These are phyloP conservation scores for Spathaspora arborariae DNA, from an alignment of 805 yeast species.

Conservation along the genomic window DNA sequence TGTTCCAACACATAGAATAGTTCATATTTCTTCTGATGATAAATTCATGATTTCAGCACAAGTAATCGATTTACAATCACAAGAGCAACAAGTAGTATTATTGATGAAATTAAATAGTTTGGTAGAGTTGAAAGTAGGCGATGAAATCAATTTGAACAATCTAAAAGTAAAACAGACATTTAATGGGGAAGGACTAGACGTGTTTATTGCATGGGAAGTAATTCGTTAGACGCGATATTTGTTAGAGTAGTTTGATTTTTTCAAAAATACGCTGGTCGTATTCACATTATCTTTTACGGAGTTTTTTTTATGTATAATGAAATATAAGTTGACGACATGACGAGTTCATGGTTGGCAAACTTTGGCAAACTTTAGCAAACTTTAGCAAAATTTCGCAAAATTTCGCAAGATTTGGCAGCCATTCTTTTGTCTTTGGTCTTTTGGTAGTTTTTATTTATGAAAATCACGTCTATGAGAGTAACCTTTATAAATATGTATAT, in stretches of 20 bases:
- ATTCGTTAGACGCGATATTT: not conserved
- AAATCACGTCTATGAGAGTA: no score
- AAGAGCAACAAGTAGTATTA: not conserved
- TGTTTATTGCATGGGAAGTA: conserved; percentile 6
- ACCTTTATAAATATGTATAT: no score
- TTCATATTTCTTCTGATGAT: not conserved
- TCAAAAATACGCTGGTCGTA: not conserved
- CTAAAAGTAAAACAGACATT: not conserved
- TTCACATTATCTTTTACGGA: not conserved
- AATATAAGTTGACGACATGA: no score
- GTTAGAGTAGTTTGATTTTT: not conserved
- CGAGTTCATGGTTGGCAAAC: no score
- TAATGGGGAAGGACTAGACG: not conserved
- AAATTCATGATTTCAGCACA: conserved; percentile 1
- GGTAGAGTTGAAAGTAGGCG: conserved; percentile 1
- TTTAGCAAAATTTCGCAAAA: no score
- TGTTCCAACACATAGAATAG: conserved; percentile 7
- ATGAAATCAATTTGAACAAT: conserved; percentile 3
- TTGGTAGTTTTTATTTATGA: no score
- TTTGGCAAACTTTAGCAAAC: no score
- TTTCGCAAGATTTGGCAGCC: no score
- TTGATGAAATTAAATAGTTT: not conserved
- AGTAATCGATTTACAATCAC: not conserved
- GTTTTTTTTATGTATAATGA: no score
- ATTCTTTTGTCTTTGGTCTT: no score